phyloP scores from a whole-genome alignment of 495 filamentous ascomycete species.

The Emericellopsis terricola region DNA sequence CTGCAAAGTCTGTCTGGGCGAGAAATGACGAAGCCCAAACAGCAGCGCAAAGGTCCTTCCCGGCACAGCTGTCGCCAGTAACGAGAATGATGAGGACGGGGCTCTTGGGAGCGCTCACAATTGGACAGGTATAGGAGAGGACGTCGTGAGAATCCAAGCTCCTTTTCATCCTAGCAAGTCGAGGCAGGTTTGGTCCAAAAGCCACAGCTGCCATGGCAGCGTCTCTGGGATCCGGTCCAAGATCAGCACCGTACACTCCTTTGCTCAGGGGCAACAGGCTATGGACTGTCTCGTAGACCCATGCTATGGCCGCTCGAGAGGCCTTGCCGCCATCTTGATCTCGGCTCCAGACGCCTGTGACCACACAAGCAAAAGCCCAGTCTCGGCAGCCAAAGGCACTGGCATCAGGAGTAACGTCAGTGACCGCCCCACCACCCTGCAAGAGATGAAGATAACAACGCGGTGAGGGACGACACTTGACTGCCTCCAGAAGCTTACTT shows the following conservation, averaged over 20 bases:
- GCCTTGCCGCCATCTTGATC: conserved; percentile 32
- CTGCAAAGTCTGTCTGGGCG: conserved; percentile 16
- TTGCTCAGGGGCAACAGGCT: conserved; percentile 30
- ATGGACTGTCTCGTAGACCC: conserved; percentile 36
- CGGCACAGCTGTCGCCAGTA: conserved; percentile 37
- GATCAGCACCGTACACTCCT: conserved; percentile 42
- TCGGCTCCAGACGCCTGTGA: conserved; percentile 45
- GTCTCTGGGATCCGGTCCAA: conserved; percentile 45
- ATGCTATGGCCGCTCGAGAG: conserved; percentile 23
- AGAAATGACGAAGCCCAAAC: conserved; percentile 30
- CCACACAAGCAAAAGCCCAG: conserved; percentile 45
- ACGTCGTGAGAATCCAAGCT: conserved; percentile 32
- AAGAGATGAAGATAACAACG: conserved; percentile 46
- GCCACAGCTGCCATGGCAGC: conserved; percentile 29
- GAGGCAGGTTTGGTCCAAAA: conserved; percentile 35
- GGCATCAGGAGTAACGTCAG: conserved; percentile 25
- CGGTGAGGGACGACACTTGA: conserved; percentile 32
- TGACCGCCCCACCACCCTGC: conserved; percentile 37
- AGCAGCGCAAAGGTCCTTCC: conserved; percentile 43
- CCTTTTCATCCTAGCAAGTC: conserved; percentile 35
- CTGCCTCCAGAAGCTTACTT: conserved; percentile 21
- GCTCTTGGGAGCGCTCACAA: conserved; percentile 18
- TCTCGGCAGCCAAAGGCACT: conserved; percentile 46
- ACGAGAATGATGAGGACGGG: conserved; percentile 40
- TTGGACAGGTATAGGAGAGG: conserved; percentile 36